A percentile compares a stretch with the other conserved stretches of the same genome.
These are phyloP conservation scores for Micractinium conductrix DNA, from an alignment of 139 green algal genomes.

Conservation along the genomic window DNA sequence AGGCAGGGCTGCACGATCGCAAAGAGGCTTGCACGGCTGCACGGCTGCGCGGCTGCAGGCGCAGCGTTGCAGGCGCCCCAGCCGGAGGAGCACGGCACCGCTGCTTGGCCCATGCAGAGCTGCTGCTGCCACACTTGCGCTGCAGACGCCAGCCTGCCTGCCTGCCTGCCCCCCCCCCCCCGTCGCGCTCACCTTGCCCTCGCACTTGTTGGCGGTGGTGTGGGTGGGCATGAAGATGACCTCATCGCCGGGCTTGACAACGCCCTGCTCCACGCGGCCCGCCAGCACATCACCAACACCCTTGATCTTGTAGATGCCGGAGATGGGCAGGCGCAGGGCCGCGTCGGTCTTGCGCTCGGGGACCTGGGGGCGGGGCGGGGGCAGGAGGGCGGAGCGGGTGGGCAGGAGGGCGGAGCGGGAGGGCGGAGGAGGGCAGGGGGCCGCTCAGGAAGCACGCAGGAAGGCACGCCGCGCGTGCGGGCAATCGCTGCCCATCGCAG, in stretches of 20 bases:
- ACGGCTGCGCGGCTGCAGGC: conserved; percentile 24
- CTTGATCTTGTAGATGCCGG: conserved; percentile 99
- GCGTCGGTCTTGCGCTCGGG: conserved; percentile 89
- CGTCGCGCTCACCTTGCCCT: conserved; percentile 76
- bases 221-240: conserved; percentile 91
- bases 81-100: not conserved
- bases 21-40: not conserved
- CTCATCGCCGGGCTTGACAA: conserved; percentile 94
- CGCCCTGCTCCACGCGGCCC: conserved; percentile 96
- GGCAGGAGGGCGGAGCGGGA: not conserved
- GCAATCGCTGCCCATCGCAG: no score
- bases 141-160: not conserved
- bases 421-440: not conserved
- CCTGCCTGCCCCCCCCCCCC: not conserved
- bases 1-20: not conserved
- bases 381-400: not conserved
- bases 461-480: no score
- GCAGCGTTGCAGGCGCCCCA: conserved; percentile 8
- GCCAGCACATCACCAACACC: conserved; percentile 98
- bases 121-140: not conserved
- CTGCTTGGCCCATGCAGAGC: not conserved
- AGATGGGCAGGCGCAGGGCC: conserved; percentile 91
- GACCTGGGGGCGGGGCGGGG: conserved; percentile 43
- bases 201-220: conserved; percentile 87
- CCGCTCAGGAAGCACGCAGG: no score